Percentiles rank a stretch among this genome's conserved stretches.
These are phyloP conservation scores for Cercospora beticola DNA, from an alignment of 2,329 filamentous ascomycete species.

Conservation along the genomic window DNA sequence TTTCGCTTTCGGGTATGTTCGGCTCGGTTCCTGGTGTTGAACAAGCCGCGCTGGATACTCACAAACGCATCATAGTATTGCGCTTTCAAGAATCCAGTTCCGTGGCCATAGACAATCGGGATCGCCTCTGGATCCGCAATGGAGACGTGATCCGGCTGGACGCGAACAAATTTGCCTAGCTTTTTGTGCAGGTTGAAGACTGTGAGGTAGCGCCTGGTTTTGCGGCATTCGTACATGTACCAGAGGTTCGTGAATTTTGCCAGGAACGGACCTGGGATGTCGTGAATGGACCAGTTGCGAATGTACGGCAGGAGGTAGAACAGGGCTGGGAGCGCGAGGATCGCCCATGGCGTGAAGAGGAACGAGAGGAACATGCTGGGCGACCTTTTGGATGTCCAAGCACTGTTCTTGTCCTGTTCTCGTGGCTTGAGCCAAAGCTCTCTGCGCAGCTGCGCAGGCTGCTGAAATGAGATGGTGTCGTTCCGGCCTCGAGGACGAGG, in stretches of 20 bases:
- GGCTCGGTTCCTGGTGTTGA: conserved; percentile 79
- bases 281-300: conserved; percentile 54
- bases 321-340: conserved; percentile 51
- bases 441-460: not conserved
- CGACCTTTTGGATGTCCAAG: not conserved
- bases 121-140: conserved; percentile 80
- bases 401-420: not conserved
- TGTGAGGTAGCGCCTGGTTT: conserved; percentile 57
- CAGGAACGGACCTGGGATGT: conserved; percentile 63
- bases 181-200: conserved; percentile 74
- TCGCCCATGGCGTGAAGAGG: conserved; percentile 48
- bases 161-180: conserved; percentile 74
- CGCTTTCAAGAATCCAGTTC: conserved; percentile 53
- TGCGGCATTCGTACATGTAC: conserved; percentile 65
- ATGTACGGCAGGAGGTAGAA: conserved; percentile 63
- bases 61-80: conserved; percentile 93
- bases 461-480: not conserved
- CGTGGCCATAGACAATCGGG: conserved; percentile 68
- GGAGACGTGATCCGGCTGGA: conserved; percentile 81
- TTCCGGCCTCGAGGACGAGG: not conserved
- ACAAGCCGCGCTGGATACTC: conserved; percentile 78
- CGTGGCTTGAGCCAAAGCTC: not conserved
- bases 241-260: conserved; percentile 75
- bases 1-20: conserved; percentile 90
- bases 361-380: conserved; percentile 40